Evolutionary conservation across 1,139 yeast genomes (phyloP).

Genomic region (Suhomyces wounanorum): DNA sequence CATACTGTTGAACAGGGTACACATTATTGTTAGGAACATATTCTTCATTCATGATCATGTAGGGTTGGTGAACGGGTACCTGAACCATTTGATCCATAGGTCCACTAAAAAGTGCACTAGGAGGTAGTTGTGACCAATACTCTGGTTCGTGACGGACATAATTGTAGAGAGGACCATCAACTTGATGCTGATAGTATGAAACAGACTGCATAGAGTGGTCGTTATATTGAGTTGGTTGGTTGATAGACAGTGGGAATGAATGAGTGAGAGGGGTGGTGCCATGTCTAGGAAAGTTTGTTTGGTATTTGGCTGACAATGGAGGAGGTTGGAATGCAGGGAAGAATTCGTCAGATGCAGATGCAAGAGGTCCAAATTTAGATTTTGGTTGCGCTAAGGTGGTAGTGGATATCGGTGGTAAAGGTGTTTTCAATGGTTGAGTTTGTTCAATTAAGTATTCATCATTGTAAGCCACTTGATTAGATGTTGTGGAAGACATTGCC

Average conservation of each 20-base stretch:
- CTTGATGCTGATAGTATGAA: slow-evolving; percentile 11
- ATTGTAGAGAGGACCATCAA: slow-evolving; percentile 10
- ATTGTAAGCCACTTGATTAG: slow-evolving; percentile 38
- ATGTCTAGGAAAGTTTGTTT: slow-evolving; percentile 19
- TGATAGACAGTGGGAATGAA: slow-evolving; percentile 15
- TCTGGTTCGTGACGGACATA: slow-evolving; percentile 23
- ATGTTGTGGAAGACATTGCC: slow-evolving; percentile 4
- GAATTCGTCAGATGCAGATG: slow-evolving; percentile 24
- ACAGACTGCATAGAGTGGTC: slow-evolving; percentile 11
- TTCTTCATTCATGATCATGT: slow-evolving; percentile 20
- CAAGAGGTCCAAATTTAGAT: slow-evolving; percentile 16
- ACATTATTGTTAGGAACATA: slow-evolving; percentile 14
- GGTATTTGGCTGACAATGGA: slow-evolving; percentile 25
- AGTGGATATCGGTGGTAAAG: slow-evolving; percentile 20
- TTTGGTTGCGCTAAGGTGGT: slow-evolving; percentile 19
- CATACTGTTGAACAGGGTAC: slow-evolving; percentile 16
- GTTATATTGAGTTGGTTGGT: slow-evolving; percentile 16
- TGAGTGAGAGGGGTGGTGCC: slow-evolving; percentile 16
- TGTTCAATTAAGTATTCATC: slow-evolving; percentile 53
- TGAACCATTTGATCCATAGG: slow-evolving; percentile 17
- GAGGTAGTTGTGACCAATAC: slow-evolving; percentile 24
- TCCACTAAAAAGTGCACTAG: slow-evolving; percentile 14
- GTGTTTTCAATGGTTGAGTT: slow-evolving; percentile 38
- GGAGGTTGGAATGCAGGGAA: slow-evolving; percentile 20
- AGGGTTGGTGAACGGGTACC: slow-evolving; percentile 17